phyloP scores from a whole-genome alignment of 139 green algal species.

The Chlamydomonas incerta region DNA sequence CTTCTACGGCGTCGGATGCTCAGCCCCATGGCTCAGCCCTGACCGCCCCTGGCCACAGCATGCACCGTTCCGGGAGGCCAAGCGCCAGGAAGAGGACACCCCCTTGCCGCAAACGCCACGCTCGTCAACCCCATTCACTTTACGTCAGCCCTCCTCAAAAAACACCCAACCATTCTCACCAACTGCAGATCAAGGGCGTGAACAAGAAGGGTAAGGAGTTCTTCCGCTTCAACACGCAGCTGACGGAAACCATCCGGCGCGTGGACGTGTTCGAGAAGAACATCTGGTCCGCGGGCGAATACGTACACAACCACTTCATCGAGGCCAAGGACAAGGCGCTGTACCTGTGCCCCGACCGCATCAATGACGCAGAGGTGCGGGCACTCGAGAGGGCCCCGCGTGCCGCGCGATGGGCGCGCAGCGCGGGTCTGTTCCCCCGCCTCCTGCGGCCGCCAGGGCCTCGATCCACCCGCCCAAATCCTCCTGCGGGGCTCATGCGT shows the following conservation, averaged over 20 bases:
- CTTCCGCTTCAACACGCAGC: conserved; percentile 77
- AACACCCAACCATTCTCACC: no score
- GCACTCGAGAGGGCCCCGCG: background rate
- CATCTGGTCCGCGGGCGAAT: conserved; percentile 63
- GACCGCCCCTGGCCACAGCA: no score
- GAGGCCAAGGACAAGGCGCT: conserved; percentile 96
- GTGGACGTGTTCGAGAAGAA: conserved; percentile 49
- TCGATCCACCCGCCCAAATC: no score
- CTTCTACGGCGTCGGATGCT: no score
- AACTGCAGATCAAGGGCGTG: conserved; percentile 76
- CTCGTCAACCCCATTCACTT: no score
- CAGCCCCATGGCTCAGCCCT: no score
- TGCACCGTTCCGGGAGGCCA: no score
- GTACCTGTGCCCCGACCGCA: conserved; percentile 83
- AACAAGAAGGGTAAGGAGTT: conserved; percentile 83
- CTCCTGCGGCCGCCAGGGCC: background rate
- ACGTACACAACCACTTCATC: conserved; percentile 91
- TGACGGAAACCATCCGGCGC: conserved; percentile 55
- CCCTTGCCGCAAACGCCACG: no score
- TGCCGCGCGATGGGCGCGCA: no score
- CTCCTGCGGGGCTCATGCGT: background rate
- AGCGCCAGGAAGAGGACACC: no score
- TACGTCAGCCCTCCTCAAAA: no score
- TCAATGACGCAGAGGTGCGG: conserved; percentile 73
- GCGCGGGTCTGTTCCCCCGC: no score